phyloP scores from a whole-genome alignment of 192 early-diverging fungal genomes.

The Polychytrium aggregatum region DNA sequence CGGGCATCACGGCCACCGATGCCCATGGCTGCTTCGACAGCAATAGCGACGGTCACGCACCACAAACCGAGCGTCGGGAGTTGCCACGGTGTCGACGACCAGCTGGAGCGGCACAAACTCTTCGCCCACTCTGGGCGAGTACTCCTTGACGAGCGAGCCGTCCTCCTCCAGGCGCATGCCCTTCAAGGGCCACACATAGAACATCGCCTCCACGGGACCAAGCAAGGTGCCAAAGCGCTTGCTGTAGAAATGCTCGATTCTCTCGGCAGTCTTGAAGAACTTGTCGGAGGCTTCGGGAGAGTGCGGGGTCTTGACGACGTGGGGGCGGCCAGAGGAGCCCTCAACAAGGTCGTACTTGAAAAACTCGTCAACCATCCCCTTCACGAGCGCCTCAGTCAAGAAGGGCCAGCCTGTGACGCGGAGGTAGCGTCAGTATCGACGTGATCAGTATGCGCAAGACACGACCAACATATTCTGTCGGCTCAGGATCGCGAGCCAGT shows the following conservation, averaged over 20 bases:
- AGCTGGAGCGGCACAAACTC: conserved; percentile 46
- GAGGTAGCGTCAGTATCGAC: too few relatives aligned
- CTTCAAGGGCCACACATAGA: conserved; percentile 47
- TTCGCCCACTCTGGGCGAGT: conserved; percentile 29
- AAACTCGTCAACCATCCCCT: conserved; percentile 59
- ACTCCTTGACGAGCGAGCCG: conserved; percentile 67
- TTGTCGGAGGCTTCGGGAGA: conserved; percentile 24
- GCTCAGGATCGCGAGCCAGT: too few relatives aligned
- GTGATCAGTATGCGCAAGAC: too few relatives aligned
- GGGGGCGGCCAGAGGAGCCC: conserved; percentile 5
- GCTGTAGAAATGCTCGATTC: conserved; percentile 47
- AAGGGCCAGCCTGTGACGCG: conserved; percentile 83
- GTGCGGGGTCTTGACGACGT: conserved; percentile 26
- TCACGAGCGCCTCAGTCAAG: conserved; percentile 66
- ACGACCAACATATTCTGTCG: too few relatives aligned
- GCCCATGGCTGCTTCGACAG: too few relatives aligned
- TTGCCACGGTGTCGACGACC: too few relatives aligned
- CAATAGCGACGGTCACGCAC: too few relatives aligned
- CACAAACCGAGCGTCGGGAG: too few relatives aligned
- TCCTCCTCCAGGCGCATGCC: conserved; percentile 54
- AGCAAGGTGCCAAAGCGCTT: conserved; percentile 62
- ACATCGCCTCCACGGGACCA: conserved; percentile 51
- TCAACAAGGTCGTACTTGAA: conserved; percentile 44
- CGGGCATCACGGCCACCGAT: too few relatives aligned
- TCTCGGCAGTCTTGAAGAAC: conserved; percentile 50